Conservation (phyloP, 2,329 filamentous ascomycete genomes). For the Sordariomycetes sp. region DNA sequence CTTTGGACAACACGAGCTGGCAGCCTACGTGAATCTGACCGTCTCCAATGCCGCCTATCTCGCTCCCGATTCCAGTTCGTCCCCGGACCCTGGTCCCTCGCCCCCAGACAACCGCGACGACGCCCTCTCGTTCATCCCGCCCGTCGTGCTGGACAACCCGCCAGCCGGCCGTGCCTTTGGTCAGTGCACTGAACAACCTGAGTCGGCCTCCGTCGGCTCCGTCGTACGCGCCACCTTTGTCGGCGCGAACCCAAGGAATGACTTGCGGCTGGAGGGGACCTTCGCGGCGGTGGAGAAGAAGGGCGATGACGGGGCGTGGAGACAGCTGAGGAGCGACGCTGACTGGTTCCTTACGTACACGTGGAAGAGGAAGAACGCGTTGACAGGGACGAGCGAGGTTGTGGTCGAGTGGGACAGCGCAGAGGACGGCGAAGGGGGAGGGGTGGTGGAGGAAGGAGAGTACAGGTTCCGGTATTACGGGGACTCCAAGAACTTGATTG, state of each 20-base stretch:
- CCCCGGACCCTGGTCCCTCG: slow-evolving; percentile 34
- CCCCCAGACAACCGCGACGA: slow-evolving; percentile 71
- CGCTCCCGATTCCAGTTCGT: slow-evolving; percentile 27
- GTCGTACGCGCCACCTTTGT: slow-evolving; percentile 60
- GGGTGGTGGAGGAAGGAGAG: slow-evolving; percentile 47
- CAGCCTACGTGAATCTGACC: slow-evolving; percentile 76
- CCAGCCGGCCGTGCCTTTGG: slow-evolving; percentile 61
- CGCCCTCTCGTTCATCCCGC: slow-evolving; percentile 68
- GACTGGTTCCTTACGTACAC: slow-evolving; percentile 77
- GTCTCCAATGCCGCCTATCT: slow-evolving; percentile 60
- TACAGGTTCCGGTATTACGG: slow-evolving; percentile 81
- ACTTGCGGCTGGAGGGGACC: slow-evolving; percentile 65
- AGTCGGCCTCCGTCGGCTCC: slow-evolving; percentile 43
- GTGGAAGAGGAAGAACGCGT: slow-evolving; percentile 62
- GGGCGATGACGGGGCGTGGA: slow-evolving; percentile 38
- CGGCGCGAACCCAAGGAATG: slow-evolving; percentile 81
- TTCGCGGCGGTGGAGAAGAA: slow-evolving; percentile 61
- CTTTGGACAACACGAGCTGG: slow-evolving; percentile 74
- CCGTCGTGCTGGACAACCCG: slow-evolving; percentile 62
- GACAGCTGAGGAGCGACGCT: slow-evolving; percentile 56
- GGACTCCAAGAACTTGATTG: slow-evolving; percentile 58
- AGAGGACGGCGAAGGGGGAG: slow-evolving; percentile 42
- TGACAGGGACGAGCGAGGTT: slow-evolving; percentile 67
- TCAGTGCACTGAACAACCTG: slow-evolving; percentile 42
- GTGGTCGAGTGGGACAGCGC: slow-evolving; percentile 60